Percentiles rank a stretch among this genome's conserved stretches.
Evolutionary conservation across 805 yeast genomes (phyloP).

Genomic region (Ogataea glucozyma): DNA sequence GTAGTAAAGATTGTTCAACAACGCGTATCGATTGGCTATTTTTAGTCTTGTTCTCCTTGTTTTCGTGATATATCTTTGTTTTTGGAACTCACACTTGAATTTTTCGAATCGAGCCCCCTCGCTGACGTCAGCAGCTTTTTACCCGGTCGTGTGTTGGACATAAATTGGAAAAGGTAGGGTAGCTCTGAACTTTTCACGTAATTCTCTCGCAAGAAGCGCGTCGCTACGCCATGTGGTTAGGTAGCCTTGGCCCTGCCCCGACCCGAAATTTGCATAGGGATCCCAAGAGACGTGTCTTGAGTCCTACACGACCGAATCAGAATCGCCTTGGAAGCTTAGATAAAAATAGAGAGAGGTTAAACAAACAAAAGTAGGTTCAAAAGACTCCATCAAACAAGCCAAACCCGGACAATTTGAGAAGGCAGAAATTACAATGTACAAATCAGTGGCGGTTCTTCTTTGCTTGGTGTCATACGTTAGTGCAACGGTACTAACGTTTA

Average conservation of each 20-base stretch:
- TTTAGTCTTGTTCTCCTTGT: not conserved
- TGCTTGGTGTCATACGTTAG: slow-evolving; percentile 22
- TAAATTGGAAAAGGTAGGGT: too few relatives aligned
- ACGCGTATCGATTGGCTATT: too few relatives aligned
- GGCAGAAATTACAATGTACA: slow-evolving; percentile 1
- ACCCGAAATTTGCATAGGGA: not conserved
- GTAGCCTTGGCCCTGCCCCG: not conserved
- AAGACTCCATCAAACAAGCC: too few relatives aligned
- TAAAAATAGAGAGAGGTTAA: slow-evolving; percentile 3
- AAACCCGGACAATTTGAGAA: too few relatives aligned
- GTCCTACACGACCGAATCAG: slow-evolving; percentile 2
- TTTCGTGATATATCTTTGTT: not conserved
- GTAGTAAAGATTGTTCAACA: too few relatives aligned
- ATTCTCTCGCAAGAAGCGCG: not conserved
- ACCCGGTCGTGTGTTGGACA: too few relatives aligned
- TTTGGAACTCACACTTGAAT: not conserved
- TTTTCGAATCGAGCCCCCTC: not conserved
- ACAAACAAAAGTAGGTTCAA: not conserved
- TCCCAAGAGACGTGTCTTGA: slow-evolving; percentile 1
- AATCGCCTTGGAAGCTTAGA: slow-evolving; percentile 2
- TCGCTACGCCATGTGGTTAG: not conserved
- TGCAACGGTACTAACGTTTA: slow-evolving; percentile 67
- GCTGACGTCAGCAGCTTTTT: slow-evolving; percentile 3
- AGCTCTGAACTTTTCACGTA: not conserved
- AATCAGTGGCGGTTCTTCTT: slow-evolving; percentile 1